Percentiles rank a stretch among this genome's conserved stretches.
These are phyloP conservation scores for Entoloma clypeatum DNA, from an alignment of 1,284 basidiomycete genomes.

Conservation along the genomic window DNA sequence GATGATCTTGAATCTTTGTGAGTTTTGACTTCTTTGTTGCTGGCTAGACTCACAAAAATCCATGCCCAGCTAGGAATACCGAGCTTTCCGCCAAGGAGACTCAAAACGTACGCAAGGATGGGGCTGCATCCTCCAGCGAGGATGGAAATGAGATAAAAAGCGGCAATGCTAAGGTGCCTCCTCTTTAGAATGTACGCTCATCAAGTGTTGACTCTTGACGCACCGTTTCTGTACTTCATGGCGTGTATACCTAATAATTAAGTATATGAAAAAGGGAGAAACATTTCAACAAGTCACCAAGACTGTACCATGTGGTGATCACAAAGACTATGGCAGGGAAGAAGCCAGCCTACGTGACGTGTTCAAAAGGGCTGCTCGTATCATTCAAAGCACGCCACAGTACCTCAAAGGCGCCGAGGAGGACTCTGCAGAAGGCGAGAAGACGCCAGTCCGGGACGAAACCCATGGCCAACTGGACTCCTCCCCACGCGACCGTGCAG, in stretches of 20 bases:
- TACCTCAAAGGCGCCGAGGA: conserved; percentile 44
- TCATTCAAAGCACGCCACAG: conserved; percentile 4
- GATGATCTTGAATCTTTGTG: conserved; percentile 33
- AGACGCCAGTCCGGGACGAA: conserved; percentile 40
- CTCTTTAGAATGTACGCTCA: conserved; percentile 3
- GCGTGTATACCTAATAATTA: conserved; percentile 38
- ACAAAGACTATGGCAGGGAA: conserved; percentile 44
- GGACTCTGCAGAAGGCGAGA: conserved; percentile 36
- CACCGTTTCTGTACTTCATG: conserved; percentile 45
- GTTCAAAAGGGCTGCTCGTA: background rate
- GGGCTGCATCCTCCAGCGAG: conserved; percentile 41
- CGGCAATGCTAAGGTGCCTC: conserved; percentile 33
- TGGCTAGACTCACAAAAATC: conserved; percentile 39
- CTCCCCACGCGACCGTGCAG: conserved; percentile 41
- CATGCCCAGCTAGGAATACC: conserved; percentile 44
- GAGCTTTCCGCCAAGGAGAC: conserved; percentile 33
- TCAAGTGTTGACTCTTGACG: conserved; percentile 7
- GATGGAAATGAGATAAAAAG: conserved; percentile 41
- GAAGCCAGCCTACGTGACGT: conserved; percentile 38
- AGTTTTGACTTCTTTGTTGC: conserved; percentile 1
- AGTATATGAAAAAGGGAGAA: conserved; percentile 1
- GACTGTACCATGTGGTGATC: conserved; percentile 40
- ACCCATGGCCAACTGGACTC: conserved; percentile 42
- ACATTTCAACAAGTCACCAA: conserved; percentile 1
- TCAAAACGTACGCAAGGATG: conserved; percentile 40